These are phyloP conservation scores for Globisporangium perplexum DNA, from an alignment of 352 stramenopile species.

Conservation along the genomic window DNA sequence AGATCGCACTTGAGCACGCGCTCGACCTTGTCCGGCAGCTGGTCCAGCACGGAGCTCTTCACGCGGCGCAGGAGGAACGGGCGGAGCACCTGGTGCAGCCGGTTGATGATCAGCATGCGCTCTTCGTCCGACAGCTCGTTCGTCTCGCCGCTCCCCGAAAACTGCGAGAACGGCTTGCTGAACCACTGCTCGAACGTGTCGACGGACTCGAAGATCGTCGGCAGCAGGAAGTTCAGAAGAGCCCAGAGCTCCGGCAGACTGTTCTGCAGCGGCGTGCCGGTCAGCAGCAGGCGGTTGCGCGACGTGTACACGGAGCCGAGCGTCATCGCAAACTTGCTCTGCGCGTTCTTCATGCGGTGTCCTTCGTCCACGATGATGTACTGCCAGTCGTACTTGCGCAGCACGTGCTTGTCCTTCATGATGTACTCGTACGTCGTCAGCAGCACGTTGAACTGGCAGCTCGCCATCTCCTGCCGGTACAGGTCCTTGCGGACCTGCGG, in stretches of 20 bases:
- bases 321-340: constrained; percentile 89
- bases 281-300: constrained; percentile 94
- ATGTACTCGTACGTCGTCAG: constrained; percentile 95
- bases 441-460: constrained; percentile 89
- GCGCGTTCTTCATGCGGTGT: constrained; percentile 90
- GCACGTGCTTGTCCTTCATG: constrained; percentile 86
- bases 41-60: constrained; percentile 83
- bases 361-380: constrained; percentile 94
- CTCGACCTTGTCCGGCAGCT: constrained; percentile 85
- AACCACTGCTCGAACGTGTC: constrained; percentile 91
- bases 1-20: constrained; percentile 84
- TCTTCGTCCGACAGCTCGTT: constrained; percentile 87
- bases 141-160: constrained; percentile 64
- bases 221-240: constrained; percentile 89
- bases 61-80: constrained; percentile 82
- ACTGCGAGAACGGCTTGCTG: constrained; percentile 82
- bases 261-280: constrained; percentile 98
- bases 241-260: constrained; percentile 93
- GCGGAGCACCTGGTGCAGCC: constrained; percentile 78
- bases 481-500: constrained; percentile 80
- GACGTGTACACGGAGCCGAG: constrained; percentile 80
- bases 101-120: constrained; percentile 88
- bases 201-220: constrained; percentile 88
- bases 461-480: constrained; percentile 76
- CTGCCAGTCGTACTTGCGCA: constrained; percentile 89